phyloP scores from a whole-genome alignment of 2,329 filamentous ascomycete genomes.

The Chaetothyriales sp. region DNA sequence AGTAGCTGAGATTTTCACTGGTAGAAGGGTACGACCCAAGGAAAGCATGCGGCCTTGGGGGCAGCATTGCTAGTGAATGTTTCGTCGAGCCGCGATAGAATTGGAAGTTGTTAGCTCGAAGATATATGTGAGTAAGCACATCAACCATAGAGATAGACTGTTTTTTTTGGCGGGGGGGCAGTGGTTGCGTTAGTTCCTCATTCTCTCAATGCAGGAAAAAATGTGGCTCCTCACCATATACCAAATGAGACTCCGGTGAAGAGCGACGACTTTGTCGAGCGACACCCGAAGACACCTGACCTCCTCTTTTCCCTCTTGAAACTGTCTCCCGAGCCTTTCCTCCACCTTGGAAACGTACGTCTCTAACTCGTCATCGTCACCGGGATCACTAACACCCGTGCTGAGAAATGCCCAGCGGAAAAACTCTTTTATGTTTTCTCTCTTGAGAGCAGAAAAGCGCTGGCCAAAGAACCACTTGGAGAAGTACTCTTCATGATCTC shows the following conservation, averaged over 20 bases:
- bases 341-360: slow-evolving; percentile 44
- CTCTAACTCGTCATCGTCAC: slow-evolving; percentile 42
- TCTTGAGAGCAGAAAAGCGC: slow-evolving; percentile 41
- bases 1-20: slow-evolving; percentile 34
- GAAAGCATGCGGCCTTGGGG: slow-evolving; percentile 8
- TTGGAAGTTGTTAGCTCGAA: slow-evolving; percentile 3
- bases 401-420: slow-evolving; percentile 56
- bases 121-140: slow-evolving; percentile 16
- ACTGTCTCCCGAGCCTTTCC: slow-evolving; percentile 34
- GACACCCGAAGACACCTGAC: slow-evolving; percentile 50
- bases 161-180: background rate
- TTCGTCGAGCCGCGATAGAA: slow-evolving; percentile 8
- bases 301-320: slow-evolving; percentile 43
- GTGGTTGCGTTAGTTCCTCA: background rate
- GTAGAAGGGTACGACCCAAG: slow-evolving; percentile 2
- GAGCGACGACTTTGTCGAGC: slow-evolving; percentile 48
- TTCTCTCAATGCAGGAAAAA: background rate
- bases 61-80: slow-evolving; percentile 4
- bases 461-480: slow-evolving; percentile 54
- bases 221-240: slow-evolving; percentile 37
- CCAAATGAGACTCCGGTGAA: slow-evolving; percentile 51
- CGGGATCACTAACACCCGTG: slow-evolving; percentile 11
- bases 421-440: slow-evolving; percentile 57
- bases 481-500: slow-evolving; percentile 44
- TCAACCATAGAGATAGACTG: slow-evolving; percentile 37